Evolutionary conservation across 1,284 basidiomycete genomes (phyloP), one percentile per base, ranked within the genome.

Genomic region (Pyrrhoderma lamaoense): DNA sequence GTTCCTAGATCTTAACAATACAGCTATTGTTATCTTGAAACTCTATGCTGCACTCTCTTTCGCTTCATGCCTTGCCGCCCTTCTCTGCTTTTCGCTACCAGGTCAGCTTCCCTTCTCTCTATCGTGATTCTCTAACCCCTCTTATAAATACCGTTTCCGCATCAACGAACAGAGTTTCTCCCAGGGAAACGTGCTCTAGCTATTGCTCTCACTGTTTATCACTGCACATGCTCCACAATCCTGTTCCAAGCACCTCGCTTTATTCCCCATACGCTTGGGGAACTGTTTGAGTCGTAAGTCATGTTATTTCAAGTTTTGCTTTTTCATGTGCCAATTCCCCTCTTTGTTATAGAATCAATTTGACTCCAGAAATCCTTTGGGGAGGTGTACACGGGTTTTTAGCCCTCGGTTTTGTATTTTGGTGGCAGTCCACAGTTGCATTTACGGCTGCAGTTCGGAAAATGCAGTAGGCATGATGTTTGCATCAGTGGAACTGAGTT

Each of bases 181-280:
- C 89, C 89, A 0, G 87, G 88, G 7, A 92, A 92, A 67, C 79
- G 89, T 14, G 89, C 86, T 0, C 67, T 89, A 2, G 89, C 85
- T 0, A 80, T 91, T 45, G 78, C 74, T 11, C 73, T 92, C 3
- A 81, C 85, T 54, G 61, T 90, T 9, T 91, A 91, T 64, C 89
- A 92, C 63, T 81, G 74, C 57, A 68, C 82, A 22, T 76, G 76
- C 36, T 88, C 87, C 0, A 88, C 86, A 0, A 67, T 90, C 38
- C 75, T 91, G 46, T 83, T 79, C 64, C 79, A 85, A 57, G 75
- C 85, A 0, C 87, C 87, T 0, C 79, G 87, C 21, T 85, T 92
- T 62, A 82, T 92, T 53, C 85, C 87, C 11, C 72, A 79, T 54
- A 73, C 79, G 0, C 79, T 91, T 52, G 89, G 89, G 1, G 48